Evolutionary conservation across 176 grass and related monocot genomes (phyloP), one percentile per base, ranked within the genome.

Genomic region (Musa schizocarpa): DNA sequence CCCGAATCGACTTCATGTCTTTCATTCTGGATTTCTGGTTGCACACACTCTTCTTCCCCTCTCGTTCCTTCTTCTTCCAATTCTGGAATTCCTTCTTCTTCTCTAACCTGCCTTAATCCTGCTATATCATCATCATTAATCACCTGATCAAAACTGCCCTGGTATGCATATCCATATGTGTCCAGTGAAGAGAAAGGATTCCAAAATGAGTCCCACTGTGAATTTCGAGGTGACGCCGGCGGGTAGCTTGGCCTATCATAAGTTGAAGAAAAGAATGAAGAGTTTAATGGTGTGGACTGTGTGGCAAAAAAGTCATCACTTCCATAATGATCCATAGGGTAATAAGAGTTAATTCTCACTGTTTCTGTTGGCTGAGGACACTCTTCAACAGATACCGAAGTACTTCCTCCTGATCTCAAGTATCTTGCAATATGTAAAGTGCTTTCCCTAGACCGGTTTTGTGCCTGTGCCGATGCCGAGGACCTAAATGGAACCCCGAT

Each of bases 21-120:
- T 11, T 84, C 63, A 11, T 82, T 77, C 63, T 0, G 78, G 72
- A 1, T 83, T 8, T 86, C 67, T 52, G 77, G 58, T 59, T 84
- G 81, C 68, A 64, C 77, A 54, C 64, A 68, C 65, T 82, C 72
- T 74, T 85, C 69, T 65, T 73, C 69, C 69, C 50, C 58, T 13
- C 26, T 56, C 23, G 54, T 78, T 48, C 79, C 90, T 83, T 94
- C 95, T 65, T 94, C 91, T 84, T 99, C 95, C 13, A 99, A 86
- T 80, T 99, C 95, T 13, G 95, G 95, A 82, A 99, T 99, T 23
- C 91, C 95, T 88, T 99, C 94, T 84, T 97, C 86, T 81, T 99
- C 91, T 74, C 91, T 86, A 68, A 99, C 95, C 74, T 53, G 83
- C 72, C 92, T 89, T 56, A 99, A 80, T 55, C 85, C 66, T 11